Conservation (phyloP, 306 rosid genomes). For the Benincasa hispida region DNA sequence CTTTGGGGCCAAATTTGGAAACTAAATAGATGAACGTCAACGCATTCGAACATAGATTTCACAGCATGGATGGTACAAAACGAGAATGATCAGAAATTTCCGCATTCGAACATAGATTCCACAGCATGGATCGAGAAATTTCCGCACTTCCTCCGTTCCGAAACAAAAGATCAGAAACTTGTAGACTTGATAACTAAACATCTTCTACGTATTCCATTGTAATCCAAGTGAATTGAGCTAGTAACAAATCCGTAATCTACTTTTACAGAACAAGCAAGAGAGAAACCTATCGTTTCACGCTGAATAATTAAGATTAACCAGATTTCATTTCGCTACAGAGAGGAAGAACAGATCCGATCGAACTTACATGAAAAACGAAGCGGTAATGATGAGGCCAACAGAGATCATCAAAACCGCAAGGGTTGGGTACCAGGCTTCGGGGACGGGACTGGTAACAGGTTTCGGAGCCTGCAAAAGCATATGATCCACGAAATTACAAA, state of each 20-base stretch:
- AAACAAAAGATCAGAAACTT: neutral
- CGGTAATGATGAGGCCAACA: slow-evolving; percentile 75
- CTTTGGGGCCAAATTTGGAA: neutral
- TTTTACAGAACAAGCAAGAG: neutral
- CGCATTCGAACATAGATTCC: neutral
- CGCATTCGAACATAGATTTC: neutral
- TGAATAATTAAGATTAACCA: neutral
- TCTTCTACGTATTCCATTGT: neutral
- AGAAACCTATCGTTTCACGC: neutral
- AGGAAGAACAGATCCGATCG: slow-evolving; percentile 19
- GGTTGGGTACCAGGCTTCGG: slow-evolving; percentile 78
- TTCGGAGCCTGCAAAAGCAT: slow-evolving; percentile 52
- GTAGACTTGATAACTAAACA: neutral
- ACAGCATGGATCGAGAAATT: neutral
- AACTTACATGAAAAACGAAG: slow-evolving; percentile 90
- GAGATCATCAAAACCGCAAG: slow-evolving; percentile 60
- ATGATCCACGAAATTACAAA: neutral
- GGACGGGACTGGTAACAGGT: slow-evolving; percentile 77
- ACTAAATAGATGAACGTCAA: neutral
- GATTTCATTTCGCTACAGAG: neutral
- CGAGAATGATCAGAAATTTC: too few relatives aligned
- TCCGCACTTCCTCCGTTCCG: neutral
- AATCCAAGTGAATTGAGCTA: neutral
- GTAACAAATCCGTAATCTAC: neutral
- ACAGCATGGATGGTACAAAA: neutral